Evolutionary conservation across 164 flowering plant species (phyloP).

Genomic region (Berberis thunbergii): DNA sequence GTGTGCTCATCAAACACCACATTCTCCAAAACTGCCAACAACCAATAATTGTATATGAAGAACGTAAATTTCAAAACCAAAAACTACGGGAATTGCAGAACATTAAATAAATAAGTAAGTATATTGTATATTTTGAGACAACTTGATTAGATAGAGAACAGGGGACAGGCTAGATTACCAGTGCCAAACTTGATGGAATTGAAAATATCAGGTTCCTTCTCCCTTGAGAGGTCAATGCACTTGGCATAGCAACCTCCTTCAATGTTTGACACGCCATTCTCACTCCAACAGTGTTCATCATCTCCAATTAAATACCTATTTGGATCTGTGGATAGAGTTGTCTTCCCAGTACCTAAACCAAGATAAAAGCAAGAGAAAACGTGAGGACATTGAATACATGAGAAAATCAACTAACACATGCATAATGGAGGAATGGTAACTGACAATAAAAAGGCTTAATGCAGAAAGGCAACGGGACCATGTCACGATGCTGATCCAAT

Average conservation of each 20-base stretch:
- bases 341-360: conserved; percentile 87
- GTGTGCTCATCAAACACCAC: conserved; percentile 95
- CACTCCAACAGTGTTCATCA: conserved; percentile 97
- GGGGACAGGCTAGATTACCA: conserved; percentile 27
- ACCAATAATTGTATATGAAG: not conserved
- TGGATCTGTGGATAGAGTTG: conserved; percentile 92
- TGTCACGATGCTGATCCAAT: conserved; percentile 5
- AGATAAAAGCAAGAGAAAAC: not conserved
- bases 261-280: conserved; percentile 92
- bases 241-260: conserved; percentile 99
- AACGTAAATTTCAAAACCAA: not conserved
- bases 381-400: not conserved
- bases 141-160: not conserved
- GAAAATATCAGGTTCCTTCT: conserved; percentile 97
- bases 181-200: conserved; percentile 98
- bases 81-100: not conserved
- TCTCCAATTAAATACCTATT: conserved; percentile 88
- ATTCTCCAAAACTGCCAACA: conserved; percentile 75
- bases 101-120: not conserved
- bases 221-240: conserved; percentile 78
- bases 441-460: not conserved
- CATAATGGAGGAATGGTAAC: not conserved
- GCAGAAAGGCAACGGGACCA: not conserved
- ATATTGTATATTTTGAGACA: too few relatives aligned
- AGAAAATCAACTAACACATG: not conserved